These are phyloP conservation scores for Mycena epipterygia DNA, from an alignment of 768 basidiomycete genomes.

Conservation along the genomic window DNA sequence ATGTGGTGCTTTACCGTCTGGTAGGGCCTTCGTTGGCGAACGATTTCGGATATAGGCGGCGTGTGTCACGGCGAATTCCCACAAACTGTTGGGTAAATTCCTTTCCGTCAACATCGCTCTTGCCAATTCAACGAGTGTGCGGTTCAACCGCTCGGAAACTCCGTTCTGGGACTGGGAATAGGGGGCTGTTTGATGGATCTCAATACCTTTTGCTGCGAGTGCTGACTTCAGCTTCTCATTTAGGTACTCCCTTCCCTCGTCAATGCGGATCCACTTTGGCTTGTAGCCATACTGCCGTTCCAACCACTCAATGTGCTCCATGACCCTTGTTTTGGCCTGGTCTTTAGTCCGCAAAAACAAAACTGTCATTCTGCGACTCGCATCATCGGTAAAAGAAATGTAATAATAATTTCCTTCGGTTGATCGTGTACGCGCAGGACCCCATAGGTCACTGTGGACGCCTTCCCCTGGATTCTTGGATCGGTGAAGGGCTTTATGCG, in stretches of 20 bases:
- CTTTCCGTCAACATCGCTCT: conserved; percentile 47
- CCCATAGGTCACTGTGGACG: conserved; percentile 17
- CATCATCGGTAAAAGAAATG: conserved; percentile 25
- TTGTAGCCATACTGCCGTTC: conserved; percentile 30
- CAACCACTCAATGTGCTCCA: conserved; percentile 28
- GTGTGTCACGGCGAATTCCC: conserved; percentile 39
- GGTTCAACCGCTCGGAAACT: conserved; percentile 52
- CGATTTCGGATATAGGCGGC: conserved; percentile 41
- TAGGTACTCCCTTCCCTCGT: conserved; percentile 49
- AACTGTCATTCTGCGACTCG: conserved; percentile 10
- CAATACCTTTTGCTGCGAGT: conserved; percentile 42
- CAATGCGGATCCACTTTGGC: conserved; percentile 32
- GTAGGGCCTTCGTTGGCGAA: conserved; percentile 4
- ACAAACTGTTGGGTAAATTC: conserved; percentile 34
- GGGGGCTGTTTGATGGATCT: conserved; percentile 46
- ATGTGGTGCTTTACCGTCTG: conserved; percentile 11
- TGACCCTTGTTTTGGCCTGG: conserved; percentile 33
- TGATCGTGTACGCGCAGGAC: background rate
- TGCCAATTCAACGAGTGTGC: conserved; percentile 44
- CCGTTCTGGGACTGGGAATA: conserved; percentile 57
- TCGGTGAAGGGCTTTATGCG: no score
- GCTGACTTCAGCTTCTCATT: conserved; percentile 41
- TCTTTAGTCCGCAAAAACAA: conserved; percentile 37
- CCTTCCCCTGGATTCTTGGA: no score
- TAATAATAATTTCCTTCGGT: background rate